Evolutionary conservation across 2,329 filamentous ascomycete genomes (phyloP).

Genomic region (Xylariaceae sp.): DNA sequence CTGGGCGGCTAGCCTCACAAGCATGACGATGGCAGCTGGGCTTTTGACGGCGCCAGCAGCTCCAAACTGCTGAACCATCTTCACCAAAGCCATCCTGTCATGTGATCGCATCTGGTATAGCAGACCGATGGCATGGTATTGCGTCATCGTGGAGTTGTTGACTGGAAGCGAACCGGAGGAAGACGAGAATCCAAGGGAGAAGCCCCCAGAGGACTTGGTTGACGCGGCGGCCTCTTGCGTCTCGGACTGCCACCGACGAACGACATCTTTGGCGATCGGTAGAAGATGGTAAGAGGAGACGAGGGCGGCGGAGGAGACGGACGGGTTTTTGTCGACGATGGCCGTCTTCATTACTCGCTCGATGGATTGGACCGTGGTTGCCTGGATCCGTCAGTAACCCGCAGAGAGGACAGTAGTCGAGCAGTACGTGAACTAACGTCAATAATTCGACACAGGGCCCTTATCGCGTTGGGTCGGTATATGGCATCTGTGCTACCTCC

Average conservation of each 20-base stretch:
- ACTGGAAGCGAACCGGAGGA: constrained; percentile 69
- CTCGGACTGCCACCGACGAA: constrained; percentile 96
- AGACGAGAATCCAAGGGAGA: constrained; percentile 86
- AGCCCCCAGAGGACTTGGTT: constrained; percentile 81
- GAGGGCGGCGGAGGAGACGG: constrained; percentile 90
- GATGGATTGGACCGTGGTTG: constrained; percentile 92
- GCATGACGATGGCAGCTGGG: constrained; percentile 84
- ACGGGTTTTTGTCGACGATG: constrained; percentile 98
- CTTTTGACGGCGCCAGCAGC: constrained; percentile 89
- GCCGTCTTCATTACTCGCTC: constrained; percentile 98
- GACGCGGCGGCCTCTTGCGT: constrained; percentile 93
- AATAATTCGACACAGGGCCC: constrained; percentile 92
- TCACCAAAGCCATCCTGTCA: constrained; percentile 96
- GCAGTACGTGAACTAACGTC: constrained; percentile 61
- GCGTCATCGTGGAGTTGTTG: constrained; percentile 93
- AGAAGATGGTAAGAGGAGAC: constrained; percentile 97
- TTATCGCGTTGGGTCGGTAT: constrained; percentile 92
- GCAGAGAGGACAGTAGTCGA: neutral
- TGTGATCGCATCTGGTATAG: constrained; percentile 97
- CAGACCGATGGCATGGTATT: constrained; percentile 96
- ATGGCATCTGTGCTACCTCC: constrained; percentile 90
- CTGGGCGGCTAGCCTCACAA: constrained; percentile 88
- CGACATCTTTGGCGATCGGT: constrained; percentile 90
- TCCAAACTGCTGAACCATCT: constrained; percentile 99
- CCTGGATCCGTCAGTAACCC: constrained; percentile 43